These are phyloP conservation scores for Bolboschoenoplectus hybrid DNA, from an alignment of 202 grass and related monocot genomes.

Conservation along the genomic window DNA sequence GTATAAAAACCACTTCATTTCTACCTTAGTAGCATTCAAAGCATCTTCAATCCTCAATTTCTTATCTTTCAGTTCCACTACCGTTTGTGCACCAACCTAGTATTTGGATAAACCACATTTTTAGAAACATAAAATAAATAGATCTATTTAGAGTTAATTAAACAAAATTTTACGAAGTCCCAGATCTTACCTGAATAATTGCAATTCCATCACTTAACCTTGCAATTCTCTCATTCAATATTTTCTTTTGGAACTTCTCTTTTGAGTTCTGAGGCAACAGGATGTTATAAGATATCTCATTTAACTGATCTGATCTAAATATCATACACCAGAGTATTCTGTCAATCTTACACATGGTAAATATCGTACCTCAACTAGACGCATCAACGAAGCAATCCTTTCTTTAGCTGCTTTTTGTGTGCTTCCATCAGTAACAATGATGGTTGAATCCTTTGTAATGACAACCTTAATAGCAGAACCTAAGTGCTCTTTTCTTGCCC, in stretches of 20 bases:
- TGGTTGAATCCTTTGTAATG: slow-evolving; percentile 78
- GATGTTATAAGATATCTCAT: slow-evolving; percentile 33
- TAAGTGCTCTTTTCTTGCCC: slow-evolving; percentile 76
- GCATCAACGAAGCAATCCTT: slow-evolving; percentile 66
- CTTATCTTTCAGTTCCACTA: slow-evolving; percentile 97
- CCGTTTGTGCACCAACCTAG: slow-evolving; percentile 90
- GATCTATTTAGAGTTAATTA: slow-evolving; percentile 31
- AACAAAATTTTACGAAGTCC: slow-evolving; percentile 5
- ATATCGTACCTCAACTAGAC: slow-evolving; percentile 68
- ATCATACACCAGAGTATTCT: not conserved
- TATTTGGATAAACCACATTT: slow-evolving; percentile 37
- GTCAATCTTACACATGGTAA: slow-evolving; percentile 13
- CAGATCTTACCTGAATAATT: slow-evolving; percentile 70
- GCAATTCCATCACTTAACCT: slow-evolving; percentile 81
- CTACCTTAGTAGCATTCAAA: slow-evolving; percentile 91
- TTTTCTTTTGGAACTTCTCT: slow-evolving; percentile 84
- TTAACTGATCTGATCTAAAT: slow-evolving; percentile 18
- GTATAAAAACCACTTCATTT: slow-evolving; percentile 39
- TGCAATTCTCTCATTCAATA: slow-evolving; percentile 91
- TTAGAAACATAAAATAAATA: slow-evolving; percentile 30
- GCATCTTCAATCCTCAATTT: slow-evolving; percentile 95
- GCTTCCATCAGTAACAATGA: slow-evolving; percentile 82
- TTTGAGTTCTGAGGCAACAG: slow-evolving; percentile 55
- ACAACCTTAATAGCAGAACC: slow-evolving; percentile 78
- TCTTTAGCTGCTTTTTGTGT: slow-evolving; percentile 58